Evolutionary conservation across 306 rosid species (phyloP).

Genomic region (Alnus glutinosa): DNA sequence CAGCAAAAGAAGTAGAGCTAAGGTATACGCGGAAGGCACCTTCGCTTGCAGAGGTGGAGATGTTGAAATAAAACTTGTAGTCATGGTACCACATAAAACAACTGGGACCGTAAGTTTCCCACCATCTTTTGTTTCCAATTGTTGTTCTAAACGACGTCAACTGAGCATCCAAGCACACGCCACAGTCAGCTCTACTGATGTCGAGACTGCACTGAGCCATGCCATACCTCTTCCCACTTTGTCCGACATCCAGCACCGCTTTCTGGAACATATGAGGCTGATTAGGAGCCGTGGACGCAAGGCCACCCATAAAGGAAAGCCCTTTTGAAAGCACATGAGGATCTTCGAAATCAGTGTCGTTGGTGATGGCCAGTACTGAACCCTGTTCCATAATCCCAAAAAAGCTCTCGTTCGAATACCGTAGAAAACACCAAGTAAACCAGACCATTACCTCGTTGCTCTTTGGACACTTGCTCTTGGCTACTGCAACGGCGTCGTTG

Average conservation of each 20-base stretch:
- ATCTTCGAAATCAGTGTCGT: constrained; percentile 54
- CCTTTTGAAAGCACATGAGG: constrained; percentile 42
- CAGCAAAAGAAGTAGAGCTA: background rate
- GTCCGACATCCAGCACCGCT: constrained; percentile 30
- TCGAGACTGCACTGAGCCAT: constrained; percentile 71
- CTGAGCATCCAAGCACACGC: constrained; percentile 45
- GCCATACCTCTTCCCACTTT: constrained; percentile 57
- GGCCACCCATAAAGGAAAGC: constrained; percentile 38
- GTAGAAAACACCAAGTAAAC: constrained; percentile 58
- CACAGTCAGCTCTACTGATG: constrained; percentile 43
- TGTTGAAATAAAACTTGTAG: constrained; percentile 48
- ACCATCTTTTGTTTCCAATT: constrained; percentile 52
- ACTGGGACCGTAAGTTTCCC: constrained; percentile 55
- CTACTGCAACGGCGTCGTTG: constrained; percentile 30
- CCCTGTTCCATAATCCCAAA: constrained; percentile 36
- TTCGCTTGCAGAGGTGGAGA: constrained; percentile 42
- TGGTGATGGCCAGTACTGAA: constrained; percentile 30
- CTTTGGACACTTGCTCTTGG: constrained; percentile 34
- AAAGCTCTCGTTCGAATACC: constrained; percentile 45
- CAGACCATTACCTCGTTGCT: constrained; percentile 44
- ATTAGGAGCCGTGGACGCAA: constrained; percentile 34
- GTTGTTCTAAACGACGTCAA: constrained; percentile 35
- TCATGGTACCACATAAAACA: constrained; percentile 69
- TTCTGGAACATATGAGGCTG: constrained; percentile 39
- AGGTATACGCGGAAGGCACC: constrained; percentile 34